phyloP scores from a whole-genome alignment of 202 grass and related monocot species.

The Elaeis oleifera region DNA sequence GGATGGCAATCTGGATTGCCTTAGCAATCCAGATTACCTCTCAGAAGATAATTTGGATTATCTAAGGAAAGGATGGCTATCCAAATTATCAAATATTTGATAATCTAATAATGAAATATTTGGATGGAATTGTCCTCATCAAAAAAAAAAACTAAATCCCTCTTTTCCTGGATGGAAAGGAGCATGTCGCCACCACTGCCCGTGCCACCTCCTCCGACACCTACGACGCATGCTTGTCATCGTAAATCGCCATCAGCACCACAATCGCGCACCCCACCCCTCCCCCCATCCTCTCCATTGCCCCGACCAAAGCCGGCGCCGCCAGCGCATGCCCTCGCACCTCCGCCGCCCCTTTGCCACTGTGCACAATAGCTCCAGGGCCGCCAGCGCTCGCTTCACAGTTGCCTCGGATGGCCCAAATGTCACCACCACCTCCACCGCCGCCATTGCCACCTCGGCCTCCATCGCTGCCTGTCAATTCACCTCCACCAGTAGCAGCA shows the following conservation, averaged over 20 bases:
- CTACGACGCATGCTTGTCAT: conserved; percentile 1
- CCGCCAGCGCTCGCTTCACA: conserved; percentile 62
- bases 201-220: conserved; percentile 59
- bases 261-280: conserved; percentile 74
- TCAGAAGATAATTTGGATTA: no score
- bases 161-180: no score
- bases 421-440: conserved; percentile 46
- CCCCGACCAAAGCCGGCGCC: conserved; percentile 34
- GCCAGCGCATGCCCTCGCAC: conserved; percentile 41
- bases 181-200: conserved; percentile 46
- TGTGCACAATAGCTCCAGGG: conserved; percentile 74
- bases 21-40: no score
- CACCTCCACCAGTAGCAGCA: conserved; percentile 52
- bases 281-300: conserved; percentile 50
- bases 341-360: conserved; percentile 27
- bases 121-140: no score
- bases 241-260: conserved; percentile 69
- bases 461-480: conserved; percentile 53
- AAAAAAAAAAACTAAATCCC: no score
- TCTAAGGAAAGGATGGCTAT: no score
- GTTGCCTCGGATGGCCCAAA: conserved; percentile 53
- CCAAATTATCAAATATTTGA: no score
- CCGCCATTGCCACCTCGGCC: conserved; percentile 40
- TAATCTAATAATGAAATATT: no score
- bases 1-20: no score